Evolutionary conservation across 352 stramenopile genomes (phyloP).

Genomic region (Stramenopiles sp.): DNA sequence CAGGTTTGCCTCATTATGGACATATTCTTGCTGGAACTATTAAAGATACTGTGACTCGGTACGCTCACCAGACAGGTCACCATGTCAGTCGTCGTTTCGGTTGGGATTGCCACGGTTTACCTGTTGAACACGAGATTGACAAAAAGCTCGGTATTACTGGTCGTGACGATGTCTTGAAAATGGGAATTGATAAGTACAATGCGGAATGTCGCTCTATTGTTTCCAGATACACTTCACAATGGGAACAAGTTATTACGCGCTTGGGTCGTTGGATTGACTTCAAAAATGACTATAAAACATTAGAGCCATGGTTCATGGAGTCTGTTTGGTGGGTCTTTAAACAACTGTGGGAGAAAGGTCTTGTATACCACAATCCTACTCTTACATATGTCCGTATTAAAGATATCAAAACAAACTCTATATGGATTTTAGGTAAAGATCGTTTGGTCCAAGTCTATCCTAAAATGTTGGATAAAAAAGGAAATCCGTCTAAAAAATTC

Average conservation of each 20-base stretch:
- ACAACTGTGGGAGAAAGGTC: slow-evolving; percentile 79
- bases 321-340: slow-evolving; percentile 97
- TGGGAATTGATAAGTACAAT: slow-evolving; percentile 80
- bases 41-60: slow-evolving; percentile 97
- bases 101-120: slow-evolving; percentile 96
- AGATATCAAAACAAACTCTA: slow-evolving; percentile 44
- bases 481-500: slow-evolving; percentile 45
- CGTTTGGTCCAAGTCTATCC: slow-evolving; percentile 77
- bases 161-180: slow-evolving; percentile 79
- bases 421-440: slow-evolving; percentile 64
- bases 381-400: slow-evolving; percentile 91
- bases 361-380: slow-evolving; percentile 83
- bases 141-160: slow-evolving; percentile 88
- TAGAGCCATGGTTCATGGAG: slow-evolving; percentile 98
- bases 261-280: slow-evolving; percentile 98
- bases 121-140: slow-evolving; percentile 96
- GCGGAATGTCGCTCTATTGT: slow-evolving; percentile 83
- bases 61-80: slow-evolving; percentile 86
- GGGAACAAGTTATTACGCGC: slow-evolving; percentile 79
- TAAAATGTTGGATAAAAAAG: slow-evolving; percentile 75
- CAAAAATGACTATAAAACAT: slow-evolving; percentile 98
- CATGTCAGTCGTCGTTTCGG: slow-evolving; percentile 81
- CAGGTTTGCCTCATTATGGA: slow-evolving; percentile 74
- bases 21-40: slow-evolving; percentile 93
- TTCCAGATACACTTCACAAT: slow-evolving; percentile 87